phyloP scores from a whole-genome alignment of 1,139 yeast genomes.

The Saccharomyces hybrid region DNA sequence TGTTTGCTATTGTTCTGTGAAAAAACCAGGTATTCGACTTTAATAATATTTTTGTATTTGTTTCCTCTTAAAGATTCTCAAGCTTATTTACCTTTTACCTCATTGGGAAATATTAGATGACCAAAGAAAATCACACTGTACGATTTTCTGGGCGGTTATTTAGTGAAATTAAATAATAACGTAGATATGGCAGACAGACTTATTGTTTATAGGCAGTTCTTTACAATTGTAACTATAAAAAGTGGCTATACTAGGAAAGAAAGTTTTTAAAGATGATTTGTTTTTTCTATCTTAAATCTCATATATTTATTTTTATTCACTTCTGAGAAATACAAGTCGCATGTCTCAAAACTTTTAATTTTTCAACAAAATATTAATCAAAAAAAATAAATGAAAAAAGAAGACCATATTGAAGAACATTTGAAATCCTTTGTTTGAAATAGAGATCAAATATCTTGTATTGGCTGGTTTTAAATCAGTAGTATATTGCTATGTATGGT shows the following conservation, averaged over 20 bases:
- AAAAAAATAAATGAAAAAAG: no score
- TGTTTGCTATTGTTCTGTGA: background rate
- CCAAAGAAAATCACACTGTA: background rate
- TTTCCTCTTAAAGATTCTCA: background rate
- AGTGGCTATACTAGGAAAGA: no score
- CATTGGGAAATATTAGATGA: background rate
- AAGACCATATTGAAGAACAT: no score
- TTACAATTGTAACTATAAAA: no score
- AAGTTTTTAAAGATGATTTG: no score
- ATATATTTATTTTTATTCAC: no score
- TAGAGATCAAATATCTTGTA: no score
- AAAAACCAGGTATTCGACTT: background rate
- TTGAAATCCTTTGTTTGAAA: no score
- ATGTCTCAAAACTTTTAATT: no score
- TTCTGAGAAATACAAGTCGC: no score
- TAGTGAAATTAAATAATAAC: background rate
- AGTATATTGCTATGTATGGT: background rate
- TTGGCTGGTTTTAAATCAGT: background rate
- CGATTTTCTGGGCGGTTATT: background rate
- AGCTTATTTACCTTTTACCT: background rate
- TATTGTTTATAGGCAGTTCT: background rate
- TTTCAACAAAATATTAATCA: no score
- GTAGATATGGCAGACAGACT: background rate
- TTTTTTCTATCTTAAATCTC: background rate
- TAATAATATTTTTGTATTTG: background rate